Evolutionary conservation across 2,329 filamentous ascomycete genomes (phyloP), one percentile per base, ranked within the genome.

Genomic region (Neofusicoccum laricinum): DNA sequence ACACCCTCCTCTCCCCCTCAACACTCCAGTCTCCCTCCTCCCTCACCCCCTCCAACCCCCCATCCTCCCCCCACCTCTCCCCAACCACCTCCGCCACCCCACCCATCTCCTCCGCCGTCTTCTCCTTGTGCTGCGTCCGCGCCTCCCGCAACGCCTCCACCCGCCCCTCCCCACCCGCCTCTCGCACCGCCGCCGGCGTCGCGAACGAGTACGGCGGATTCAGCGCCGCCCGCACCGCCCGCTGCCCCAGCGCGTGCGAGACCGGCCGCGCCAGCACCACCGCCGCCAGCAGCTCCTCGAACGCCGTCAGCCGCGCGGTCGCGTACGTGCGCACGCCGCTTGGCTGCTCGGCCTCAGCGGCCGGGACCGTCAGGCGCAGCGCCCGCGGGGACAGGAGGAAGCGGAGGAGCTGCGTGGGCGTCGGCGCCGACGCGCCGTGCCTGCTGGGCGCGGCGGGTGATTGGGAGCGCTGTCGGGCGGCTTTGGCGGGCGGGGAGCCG

Each of bases 241-340:
- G 72, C 46, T 81, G 71, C 12, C 80, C 79, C 0, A 82, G 73
- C 30, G 71, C 72, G 66, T 82, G 79, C 11, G 76, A 76, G 50
- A 82, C 79, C 0, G 80, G 79, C 8, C 79, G 75, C 10, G 76
- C 79, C 5, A 82, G 72, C 15, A 82, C 71, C 36, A 80, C 72
- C 8, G 80, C 79, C 63, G 74, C 76, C 32, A 81, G 68, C 1
- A 82, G 74, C 66, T 82, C 78, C 69, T 82, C 77, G 67, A 80
- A 81, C 0, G 79, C 75, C 5, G 71, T 78, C 15, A 79, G 68
- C 1, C 69, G 68, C 8, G 69, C 67, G 11, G 72, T 45, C 14
- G 40, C 30, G 55, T 59, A 59, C 15, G 40, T 59, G 40, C 55
- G 55, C 11, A 32, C 25, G 12, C 3, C 10, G 40, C n/a, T 15